Conservation (phyloP, 2,329 filamentous ascomycete genomes). For the Huntiella moniliformis region DNA sequence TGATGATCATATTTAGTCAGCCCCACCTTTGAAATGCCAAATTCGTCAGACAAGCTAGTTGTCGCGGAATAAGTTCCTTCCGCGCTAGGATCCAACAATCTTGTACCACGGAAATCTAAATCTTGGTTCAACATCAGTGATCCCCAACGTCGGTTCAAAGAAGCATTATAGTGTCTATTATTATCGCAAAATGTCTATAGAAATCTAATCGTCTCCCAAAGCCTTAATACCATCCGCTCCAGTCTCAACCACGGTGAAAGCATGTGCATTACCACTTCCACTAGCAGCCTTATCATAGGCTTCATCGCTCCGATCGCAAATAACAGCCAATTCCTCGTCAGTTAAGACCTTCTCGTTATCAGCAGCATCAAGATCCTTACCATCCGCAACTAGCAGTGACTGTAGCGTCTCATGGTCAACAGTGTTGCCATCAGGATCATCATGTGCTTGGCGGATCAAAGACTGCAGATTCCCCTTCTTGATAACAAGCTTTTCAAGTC, state of each 20-base stretch:
- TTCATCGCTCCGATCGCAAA: constrained; percentile 56
- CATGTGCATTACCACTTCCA: constrained; percentile 53
- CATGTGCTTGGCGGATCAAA: constrained; percentile 24
- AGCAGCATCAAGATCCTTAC: constrained; percentile 40
- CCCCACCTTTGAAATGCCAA: no score
- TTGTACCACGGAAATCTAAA: no score
- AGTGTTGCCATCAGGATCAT: constrained; percentile 18
- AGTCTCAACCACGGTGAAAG: constrained; percentile 69
- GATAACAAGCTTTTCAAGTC: constrained; percentile 87
- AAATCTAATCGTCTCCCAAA: not conserved
- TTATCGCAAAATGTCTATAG: no score
- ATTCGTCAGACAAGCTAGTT: no score
- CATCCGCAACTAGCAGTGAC: constrained; percentile 50
- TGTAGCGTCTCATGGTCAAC: constrained; percentile 43
- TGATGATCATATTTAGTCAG: no score
- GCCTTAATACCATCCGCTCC: constrained; percentile 29
- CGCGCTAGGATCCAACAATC: no score
- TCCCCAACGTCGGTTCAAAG: no score
- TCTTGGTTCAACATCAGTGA: no score
- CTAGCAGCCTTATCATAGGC: constrained; percentile 55
- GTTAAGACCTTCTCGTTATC: constrained; percentile 47
- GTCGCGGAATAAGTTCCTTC: no score
- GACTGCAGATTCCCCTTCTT: constrained; percentile 73
- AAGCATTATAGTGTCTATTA: no score
- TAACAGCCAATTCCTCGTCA: constrained; percentile 53